Base-by-base conservation (phyloP, 2,329 filamentous ascomycete species). In the Trichophyton benhamiae region DNA sequence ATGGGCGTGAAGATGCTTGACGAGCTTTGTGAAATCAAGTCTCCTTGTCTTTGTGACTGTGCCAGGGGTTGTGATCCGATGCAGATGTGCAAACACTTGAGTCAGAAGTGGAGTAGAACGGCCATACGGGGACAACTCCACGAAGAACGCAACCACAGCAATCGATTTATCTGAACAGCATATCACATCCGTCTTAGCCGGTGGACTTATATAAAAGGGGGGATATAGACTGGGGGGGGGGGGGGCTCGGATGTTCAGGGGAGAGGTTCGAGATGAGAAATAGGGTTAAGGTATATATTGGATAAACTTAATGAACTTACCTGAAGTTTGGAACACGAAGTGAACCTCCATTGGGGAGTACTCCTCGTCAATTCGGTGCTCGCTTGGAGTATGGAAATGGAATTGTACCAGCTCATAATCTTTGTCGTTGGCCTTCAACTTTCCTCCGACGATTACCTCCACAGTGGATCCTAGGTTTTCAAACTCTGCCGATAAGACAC, bases 351-450 rank as follows among this genome's bases (percentile, higher is more conserved):
- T 74, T 70, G 67, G 77, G 65, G 72, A 78, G 67, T 76, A 75
- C 64, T 79, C 77, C n/a, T 74, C 72, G 60, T 73, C 69, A 61
- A 84, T 72, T 55, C 78, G 76, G 66, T 85, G 83, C 74, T 85
- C 83, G 49, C 80, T 80, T 0, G 83, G 82, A 0, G 80, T 80
- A 67, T 85, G 83, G 72, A 84, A 82, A 70, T 84, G 82, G 72
- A 83, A 84, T 65, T 84, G 82, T 55, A 71, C 72, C 13, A 83
- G 72, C 0, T 65, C 67, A 69, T 78, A 83, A 15, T 72, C 67
- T 33, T 72, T 74, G 1, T 66, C 71, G 6, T n/a, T 8, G 25
- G 79, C 68, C 0, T 66, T 72, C 2, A 82, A 75, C 9, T 74
- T 78, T 33, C 80, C 80, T 58, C 79, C 78, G 33, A 83, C 72